These are phyloP conservation scores for Graphiopsis chlorocephala DNA, from an alignment of 2,329 filamentous ascomycete genomes.

Conservation along the genomic window DNA sequence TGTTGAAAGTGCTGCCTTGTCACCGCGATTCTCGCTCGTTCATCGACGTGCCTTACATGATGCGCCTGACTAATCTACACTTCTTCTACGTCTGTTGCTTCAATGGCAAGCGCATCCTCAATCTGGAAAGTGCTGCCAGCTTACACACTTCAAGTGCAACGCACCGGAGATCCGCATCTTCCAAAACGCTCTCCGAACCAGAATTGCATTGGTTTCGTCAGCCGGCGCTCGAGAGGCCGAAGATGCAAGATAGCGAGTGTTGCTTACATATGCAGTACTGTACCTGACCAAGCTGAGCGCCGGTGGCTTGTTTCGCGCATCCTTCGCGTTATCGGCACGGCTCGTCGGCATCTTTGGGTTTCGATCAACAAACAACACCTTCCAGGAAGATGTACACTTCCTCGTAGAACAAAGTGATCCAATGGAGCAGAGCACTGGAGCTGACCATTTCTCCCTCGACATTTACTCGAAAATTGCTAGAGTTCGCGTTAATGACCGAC, in stretches of 20 bases:
- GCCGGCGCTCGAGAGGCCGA: background rate
- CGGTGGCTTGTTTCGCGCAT: background rate
- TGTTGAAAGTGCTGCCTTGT: background rate
- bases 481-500: background rate
- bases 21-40: background rate
- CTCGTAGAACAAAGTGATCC: background rate
- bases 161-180: background rate
- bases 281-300: background rate
- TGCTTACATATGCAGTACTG: background rate
- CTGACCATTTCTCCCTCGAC: background rate
- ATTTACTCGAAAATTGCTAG: background rate
- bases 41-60: background rate
- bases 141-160: background rate
- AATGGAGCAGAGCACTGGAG: background rate
- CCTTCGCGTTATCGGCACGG: background rate
- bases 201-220: background rate
- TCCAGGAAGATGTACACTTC: background rate
- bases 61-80: background rate
- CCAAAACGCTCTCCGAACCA: background rate
- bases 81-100: background rate
- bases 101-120: background rate
- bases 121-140: background rate
- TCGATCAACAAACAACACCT: background rate
- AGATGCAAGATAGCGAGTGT: background rate
- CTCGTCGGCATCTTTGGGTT: background rate